Evolutionary conservation across 2,329 filamentous ascomycete species (phyloP).

Genomic region (Esteya vermicola): DNA sequence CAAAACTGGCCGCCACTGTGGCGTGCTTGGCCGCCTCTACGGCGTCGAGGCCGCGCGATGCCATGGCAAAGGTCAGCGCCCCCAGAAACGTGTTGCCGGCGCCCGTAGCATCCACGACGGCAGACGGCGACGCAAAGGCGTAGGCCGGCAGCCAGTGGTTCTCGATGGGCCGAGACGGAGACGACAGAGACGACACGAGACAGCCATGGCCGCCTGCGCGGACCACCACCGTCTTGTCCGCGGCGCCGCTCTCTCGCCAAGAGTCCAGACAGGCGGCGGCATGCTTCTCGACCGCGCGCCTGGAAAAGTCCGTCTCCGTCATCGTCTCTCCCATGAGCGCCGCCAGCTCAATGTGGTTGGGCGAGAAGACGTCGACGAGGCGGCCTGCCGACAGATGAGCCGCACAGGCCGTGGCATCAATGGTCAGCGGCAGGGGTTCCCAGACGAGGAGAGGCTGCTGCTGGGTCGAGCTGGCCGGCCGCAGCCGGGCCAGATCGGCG

Average conservation of each 20-base stretch:
- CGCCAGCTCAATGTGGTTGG: constrained; percentile 4
- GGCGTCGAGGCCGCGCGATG: neutral
- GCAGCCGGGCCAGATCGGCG: neutral
- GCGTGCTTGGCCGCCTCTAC: neutral
- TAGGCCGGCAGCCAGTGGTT: constrained; percentile 3
- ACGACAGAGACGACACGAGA: neutral
- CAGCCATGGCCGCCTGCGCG: constrained; percentile 1
- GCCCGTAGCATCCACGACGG: constrained; percentile 3
- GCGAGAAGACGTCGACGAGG: constrained; percentile 2
- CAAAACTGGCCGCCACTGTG: constrained; percentile 2
- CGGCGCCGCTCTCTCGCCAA: neutral
- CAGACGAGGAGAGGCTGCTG: neutral
- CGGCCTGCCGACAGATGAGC: neutral
- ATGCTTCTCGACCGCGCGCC: neutral
- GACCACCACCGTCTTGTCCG: neutral
- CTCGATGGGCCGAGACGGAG: too few relatives aligned
- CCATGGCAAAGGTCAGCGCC: neutral
- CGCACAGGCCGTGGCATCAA: neutral
- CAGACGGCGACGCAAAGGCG: neutral
- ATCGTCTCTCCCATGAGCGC: neutral
- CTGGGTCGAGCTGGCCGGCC: neutral
- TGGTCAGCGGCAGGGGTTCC: constrained; percentile 1
- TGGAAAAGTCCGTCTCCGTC: neutral
- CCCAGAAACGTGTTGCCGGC: constrained; percentile 7
- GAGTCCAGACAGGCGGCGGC: neutral